Evolutionary conservation across 768 basidiomycete genomes (phyloP).

Genomic region (Hericium coralloides): DNA sequence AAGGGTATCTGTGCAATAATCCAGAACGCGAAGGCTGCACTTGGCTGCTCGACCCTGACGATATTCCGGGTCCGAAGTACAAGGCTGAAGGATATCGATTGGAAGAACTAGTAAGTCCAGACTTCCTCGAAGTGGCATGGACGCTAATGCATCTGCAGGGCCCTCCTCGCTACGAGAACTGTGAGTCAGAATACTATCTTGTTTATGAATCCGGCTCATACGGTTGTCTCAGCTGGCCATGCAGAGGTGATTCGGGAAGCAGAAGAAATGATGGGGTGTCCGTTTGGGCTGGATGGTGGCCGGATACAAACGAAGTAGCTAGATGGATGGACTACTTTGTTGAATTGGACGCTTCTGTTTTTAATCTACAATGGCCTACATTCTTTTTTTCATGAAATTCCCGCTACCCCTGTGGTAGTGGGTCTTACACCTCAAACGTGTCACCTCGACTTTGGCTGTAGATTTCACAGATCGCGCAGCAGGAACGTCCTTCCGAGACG

Average conservation of each 20-base stretch:
- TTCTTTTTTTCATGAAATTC: no score
- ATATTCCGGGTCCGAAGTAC: not conserved
- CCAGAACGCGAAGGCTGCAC: not conserved
- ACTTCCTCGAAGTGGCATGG: not conserved
- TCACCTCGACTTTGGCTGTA: no score
- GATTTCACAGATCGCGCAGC: no score
- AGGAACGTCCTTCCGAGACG: no score
- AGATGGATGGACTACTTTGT: no score
- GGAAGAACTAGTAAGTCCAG: not conserved
- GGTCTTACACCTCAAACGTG: no score
- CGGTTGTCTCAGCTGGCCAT: not conserved
- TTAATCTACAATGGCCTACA: no score
- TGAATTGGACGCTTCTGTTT: no score
- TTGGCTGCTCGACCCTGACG: not conserved
- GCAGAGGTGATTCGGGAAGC: not conserved
- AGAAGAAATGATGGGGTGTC: not conserved
- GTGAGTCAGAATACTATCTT: not conserved
- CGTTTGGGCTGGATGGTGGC: not conserved
- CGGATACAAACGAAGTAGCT: no score
- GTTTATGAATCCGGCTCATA: not conserved
- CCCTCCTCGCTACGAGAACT: not conserved
- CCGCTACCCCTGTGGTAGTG: no score
- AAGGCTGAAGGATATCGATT: not conserved
- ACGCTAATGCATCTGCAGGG: not conserved
- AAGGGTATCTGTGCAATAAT: not conserved